Evolutionary conservation across 2,329 filamentous ascomycete species (phyloP), one percentile per base, ranked within the genome.

Genomic region (Exophiala xenobiotica): DNA sequence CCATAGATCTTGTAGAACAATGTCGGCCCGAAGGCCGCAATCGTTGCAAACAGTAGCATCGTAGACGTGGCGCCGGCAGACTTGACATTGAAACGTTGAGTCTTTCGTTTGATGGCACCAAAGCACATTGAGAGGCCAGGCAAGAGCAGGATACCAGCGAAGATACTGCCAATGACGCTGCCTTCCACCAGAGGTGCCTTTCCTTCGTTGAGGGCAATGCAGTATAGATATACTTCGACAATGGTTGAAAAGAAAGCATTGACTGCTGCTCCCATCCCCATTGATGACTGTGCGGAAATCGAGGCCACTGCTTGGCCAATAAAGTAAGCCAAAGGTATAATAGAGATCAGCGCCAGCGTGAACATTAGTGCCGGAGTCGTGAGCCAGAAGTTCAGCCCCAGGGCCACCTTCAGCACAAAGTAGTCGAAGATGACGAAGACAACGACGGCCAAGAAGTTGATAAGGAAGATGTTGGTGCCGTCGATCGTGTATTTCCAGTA

Each of bases 401-500:
- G 71, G 3, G 82, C 71, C 12, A 83, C 75, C 26, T 84, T 79
- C 20, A 99, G 76, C 19, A 99, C 77, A 53, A 84, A 84, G 78
- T 92, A 97, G 74, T 99, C 93, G 59, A 95, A 82, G 57, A 99
- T 95, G 64, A 92, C 88, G 66, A 99, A 96, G 19, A 88, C 74
- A n/a, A 99, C 93, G 14, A 99, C 82, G 9, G 83, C 87, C 74
- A 97, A 89, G 51, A 99, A 80, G 68, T 99, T 99, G 76, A 99
- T 96, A 60, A 99, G 82, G 73, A 99, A 97, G 66, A 99, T 95
- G 72, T 99, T 99, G 55, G 93, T 99, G 49, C 93, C 95, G 66
- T 99, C 93, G 52, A 99, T 79, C 3, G 93, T 99, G 72, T 99
- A 99, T 73, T 99, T 99, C 92, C 95, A 99, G 75, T 99, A 99